Evolutionary conservation across 73 alveolate genomes (phyloP), one percentile per base, ranked within the genome.

Genomic region (Paramecium primaurelia): DNA sequence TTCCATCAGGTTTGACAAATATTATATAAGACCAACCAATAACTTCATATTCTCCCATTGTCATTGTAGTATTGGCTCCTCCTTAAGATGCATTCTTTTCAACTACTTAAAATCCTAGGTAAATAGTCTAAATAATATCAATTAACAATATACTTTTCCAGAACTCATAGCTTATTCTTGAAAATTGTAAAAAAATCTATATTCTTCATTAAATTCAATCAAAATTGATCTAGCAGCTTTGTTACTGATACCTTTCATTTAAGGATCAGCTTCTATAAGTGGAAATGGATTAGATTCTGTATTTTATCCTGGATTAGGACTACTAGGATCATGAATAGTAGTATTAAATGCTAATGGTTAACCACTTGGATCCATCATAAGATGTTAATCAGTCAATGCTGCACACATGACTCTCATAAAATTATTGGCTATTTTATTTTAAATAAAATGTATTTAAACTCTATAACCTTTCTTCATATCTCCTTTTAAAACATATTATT

Each of bases 311-410:
- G 91, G 64, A 42, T 32, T 44, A 42, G 91, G 71, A 25, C 64
- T 32, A 80, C 58, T 80, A 45, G 91, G 91, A 80, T 80, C 91
- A 22, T 80, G 91, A 11, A 80, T 80, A 7, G 91, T 80, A 32
- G 91, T 45, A 45, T 42, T 45, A 26, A 80, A 80, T 14, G 91
- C 91, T 10, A 80, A 18, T 44, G 91, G 91, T 32, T 45, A 32
- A 0, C 91, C 91, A 42, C 75, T 80, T 8, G 32, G 28, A 80
- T 80, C 75, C 11, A 20, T 10, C 47, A 80, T 44, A 8, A 80
- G 3, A 20, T 80, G 47, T 25, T 40, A 42, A 10, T 80, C 73
- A 12, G 22, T 20, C 6, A 80, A 42, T 49, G 75, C 44, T 42
- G 77, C 45, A 47, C 77, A 42, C 75, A 80, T 42, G 1, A 80